phyloP scores from a whole-genome alignment of 148 eudicot species.

The Rhododendron simsii region DNA sequence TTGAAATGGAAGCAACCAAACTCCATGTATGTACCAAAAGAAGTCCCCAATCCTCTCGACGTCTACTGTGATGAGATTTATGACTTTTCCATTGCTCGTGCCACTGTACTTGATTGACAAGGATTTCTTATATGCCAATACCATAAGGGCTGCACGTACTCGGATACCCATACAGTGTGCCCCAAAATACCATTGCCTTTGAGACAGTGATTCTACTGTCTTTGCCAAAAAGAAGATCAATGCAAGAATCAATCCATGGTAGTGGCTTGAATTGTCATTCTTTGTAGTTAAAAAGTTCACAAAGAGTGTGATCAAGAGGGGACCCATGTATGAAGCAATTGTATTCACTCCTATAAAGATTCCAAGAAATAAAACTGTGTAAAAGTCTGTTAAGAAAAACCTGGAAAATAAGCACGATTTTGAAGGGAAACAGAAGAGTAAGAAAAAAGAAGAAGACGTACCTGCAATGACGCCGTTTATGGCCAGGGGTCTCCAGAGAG shows the following conservation, averaged over 20 bases:
- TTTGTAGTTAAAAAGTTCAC: conserved; percentile 59
- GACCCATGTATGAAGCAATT: conserved; percentile 79
- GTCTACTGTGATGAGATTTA: conserved; percentile 65
- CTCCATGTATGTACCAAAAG: conserved; percentile 62
- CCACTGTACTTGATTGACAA: conserved; percentile 54
- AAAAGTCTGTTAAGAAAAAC: neutral
- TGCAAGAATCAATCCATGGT: conserved; percentile 45
- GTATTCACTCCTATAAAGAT: conserved; percentile 58
- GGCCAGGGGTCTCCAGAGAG: conserved; percentile 57
- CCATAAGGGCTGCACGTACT: conserved; percentile 33
- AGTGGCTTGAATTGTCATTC: conserved; percentile 34
- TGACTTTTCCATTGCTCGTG: conserved; percentile 47
- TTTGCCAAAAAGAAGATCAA: conserved; percentile 4
- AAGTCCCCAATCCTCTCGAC: conserved; percentile 87
- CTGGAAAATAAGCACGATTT: neutral
- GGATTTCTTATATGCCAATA: conserved; percentile 57
- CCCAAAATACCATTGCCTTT: neutral
- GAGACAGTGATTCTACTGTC: conserved; percentile 3
- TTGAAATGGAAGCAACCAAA: conserved; percentile 87
- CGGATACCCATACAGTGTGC: neutral
- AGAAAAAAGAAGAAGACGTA: conserved; percentile 3
- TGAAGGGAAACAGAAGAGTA: neutral
- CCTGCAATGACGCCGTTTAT: conserved; percentile 77
- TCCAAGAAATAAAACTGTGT: conserved; percentile 1
- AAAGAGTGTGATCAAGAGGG: conserved; percentile 68